Base-by-base conservation (phyloP, 306 rosid species). In the Mimosa bimucronata region DNA sequence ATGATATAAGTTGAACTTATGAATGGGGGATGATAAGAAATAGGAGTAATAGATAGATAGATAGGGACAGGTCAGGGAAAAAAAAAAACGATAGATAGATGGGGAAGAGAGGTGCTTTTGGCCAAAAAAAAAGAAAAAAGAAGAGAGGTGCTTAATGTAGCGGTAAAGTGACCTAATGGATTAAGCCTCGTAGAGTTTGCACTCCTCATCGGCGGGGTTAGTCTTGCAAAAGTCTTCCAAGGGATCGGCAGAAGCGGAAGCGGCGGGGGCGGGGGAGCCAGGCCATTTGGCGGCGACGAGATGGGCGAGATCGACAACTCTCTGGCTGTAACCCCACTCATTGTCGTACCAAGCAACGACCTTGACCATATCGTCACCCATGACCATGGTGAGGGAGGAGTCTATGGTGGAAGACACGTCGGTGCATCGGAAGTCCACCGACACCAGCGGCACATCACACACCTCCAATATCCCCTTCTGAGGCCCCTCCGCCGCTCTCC, bases 241-340 rank as follows among this genome's bases (percentile, higher is more conserved):
- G 46, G 99, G 97, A 79, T 96, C 99, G 67, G 94, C 98, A 18
- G 92, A 87, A 34, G 85, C 90, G 30, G 92, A 87, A 34, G 85
- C 90, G 30, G 25, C 84, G 37, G 37, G 76, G 5, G 37, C 74
- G 5, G 85, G 58, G 28, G 83, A 15, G 13, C 97, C 98, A 12
- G 97, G 97, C 99, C 98, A 96, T 87, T 93, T 90, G 80, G 6
- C 28, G 42, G 98, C 97, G 66, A 96, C 98, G 74, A 96, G 55
- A 85, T 96, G 97, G 58, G 98, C 97, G 90, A 96, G 87, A 85
- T 96, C 99, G 46, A 96, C 98, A 19, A 96, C 99, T 88, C 99
- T 89, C 88, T 96, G 99, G 88, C 98, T 95, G 92, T 96, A 96
- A 67, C 99, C 99, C 99, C 99, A 96, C 82, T 96, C 98, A 38